Evolutionary conservation across 2,329 filamentous ascomycete genomes (phyloP), one percentile per base, ranked within the genome.

Genomic region (Boeremia lycopersici): DNA sequence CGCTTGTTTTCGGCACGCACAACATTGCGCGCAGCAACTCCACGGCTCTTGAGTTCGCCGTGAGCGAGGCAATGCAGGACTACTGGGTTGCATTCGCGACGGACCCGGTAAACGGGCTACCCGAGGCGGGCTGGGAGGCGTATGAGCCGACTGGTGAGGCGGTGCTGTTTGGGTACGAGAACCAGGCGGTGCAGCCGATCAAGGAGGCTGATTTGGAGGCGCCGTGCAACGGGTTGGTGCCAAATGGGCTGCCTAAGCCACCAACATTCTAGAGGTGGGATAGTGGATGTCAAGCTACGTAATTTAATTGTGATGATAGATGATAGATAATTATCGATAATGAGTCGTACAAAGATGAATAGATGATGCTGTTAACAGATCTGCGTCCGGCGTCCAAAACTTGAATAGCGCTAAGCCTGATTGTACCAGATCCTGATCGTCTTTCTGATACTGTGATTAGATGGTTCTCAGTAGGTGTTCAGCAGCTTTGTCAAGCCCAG

Each of bases 41-140:
- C 2, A 68, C 68, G 2, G 42, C 59, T 1, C 69, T 75, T 12
- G 68, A 77, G 40, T 57, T 58, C 4, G 48, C 61, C 41, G 69
- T 75, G 1, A 73, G 70, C 45, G 54, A 67, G 48, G 62, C 70
- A 34, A 71, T 77, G 71, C 72, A 76, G 51, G 74, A 76, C 38
- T 68, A 66, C 25, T 72, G 73, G 59, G 30, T 74, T 17, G 71
- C 70, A 1, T 78, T 77, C 60, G 68, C 70, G 0, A 55, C 62
- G 23, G 70, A 76, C 53, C 70, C 73, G 1, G 56, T 61, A 12
- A 57, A 62, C 6, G 67, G 68, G 10, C 48, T 76, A 39, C 62
- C 65, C 10, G 62, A 62, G 29, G 28, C 68, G 49, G 74, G 72
- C 0, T 77, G 74, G 74, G 36, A 66, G 1, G 54, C 52, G n/a